Evolutionary conservation across 768 basidiomycete genomes (phyloP).

Genomic region (Suillus tomentosus): DNA sequence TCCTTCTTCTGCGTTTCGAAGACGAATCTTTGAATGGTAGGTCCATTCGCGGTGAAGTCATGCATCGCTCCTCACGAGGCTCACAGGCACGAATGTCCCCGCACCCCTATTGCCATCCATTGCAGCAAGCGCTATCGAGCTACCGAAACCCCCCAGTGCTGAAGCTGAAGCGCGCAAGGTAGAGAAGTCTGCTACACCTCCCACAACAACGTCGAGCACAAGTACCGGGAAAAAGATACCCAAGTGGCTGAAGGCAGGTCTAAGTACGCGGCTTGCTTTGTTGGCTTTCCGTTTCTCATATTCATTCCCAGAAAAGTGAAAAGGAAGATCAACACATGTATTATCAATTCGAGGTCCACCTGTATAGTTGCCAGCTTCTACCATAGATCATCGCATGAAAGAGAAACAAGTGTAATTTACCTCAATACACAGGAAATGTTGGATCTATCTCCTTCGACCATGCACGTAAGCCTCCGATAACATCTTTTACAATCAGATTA

Average conservation of each 20-base stretch:
- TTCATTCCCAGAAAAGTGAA: conserved; percentile 25
- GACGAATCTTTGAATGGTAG: conserved; percentile 71
- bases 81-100: conserved; percentile 51
- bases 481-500: conserved; percentile 53
- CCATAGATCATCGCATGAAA: conserved; percentile 2
- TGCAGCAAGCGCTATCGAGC: conserved; percentile 59
- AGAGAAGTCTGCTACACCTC: conserved; percentile 13
- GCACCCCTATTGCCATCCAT: conserved; percentile 68
- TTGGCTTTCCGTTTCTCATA: conserved; percentile 1
- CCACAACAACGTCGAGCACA: conserved; percentile 16
- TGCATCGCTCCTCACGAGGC: conserved; percentile 9
- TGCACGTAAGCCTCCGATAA: conserved; percentile 79
- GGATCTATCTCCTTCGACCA: conserved; percentile 79
- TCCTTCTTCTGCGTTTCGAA: conserved; percentile 75
- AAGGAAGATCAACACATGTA: conserved; percentile 32
- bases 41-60: conserved; percentile 2
- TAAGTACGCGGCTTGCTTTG: conserved; percentile 43
- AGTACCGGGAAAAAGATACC: conserved; percentile 60
- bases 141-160: conserved; percentile 57
- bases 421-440: conserved; percentile 78
- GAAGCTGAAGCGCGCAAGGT: conserved; percentile 25
- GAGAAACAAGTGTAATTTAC: conserved; percentile 6
- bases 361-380: conserved; percentile 7
- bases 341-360: conserved; percentile 6
- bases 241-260: conserved; percentile 76